These are phyloP conservation scores for Colletotrichum noveboracense DNA, from an alignment of 2,329 filamentous ascomycete genomes.

Conservation along the genomic window DNA sequence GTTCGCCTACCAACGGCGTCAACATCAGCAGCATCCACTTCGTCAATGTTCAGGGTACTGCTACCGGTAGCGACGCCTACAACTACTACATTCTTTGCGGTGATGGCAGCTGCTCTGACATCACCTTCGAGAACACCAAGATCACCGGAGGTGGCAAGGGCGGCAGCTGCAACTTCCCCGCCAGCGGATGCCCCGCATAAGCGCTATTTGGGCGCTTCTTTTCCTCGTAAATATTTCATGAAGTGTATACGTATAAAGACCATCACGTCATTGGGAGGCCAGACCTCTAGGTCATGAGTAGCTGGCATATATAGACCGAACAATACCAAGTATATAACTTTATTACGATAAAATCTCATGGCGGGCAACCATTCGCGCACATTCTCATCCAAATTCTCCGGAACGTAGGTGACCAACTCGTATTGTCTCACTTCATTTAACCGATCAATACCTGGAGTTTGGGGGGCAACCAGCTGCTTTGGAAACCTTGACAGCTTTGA, in stretches of 20 bases:
- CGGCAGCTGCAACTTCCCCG: constrained; percentile 14
- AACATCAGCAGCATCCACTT: constrained; percentile 5
- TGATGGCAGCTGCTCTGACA: constrained; percentile 13
- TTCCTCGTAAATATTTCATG: background rate
- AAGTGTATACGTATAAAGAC: background rate
- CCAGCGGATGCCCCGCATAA: constrained; percentile 9
- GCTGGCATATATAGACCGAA: background rate
- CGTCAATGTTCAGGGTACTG: constrained; percentile 8
- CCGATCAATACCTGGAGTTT: background rate
- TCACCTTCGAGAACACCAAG: constrained; percentile 14
- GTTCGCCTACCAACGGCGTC: constrained; percentile 14
- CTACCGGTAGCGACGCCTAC: background rate
- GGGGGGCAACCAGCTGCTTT: background rate
- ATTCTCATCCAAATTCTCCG: background rate
- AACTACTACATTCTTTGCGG: constrained; percentile 22
- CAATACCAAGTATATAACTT: background rate
- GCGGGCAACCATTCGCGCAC: background rate
- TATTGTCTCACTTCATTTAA: background rate
- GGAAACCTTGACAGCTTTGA: background rate
- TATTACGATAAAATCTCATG: background rate
- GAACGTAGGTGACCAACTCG: background rate
- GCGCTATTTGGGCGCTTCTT: background rate
- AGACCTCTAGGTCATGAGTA: background rate
- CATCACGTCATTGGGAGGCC: background rate
- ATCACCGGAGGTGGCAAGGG: constrained; percentile 16